A percentile compares a stretch with the other conserved stretches of the same genome.
Conservation (phyloP, 768 basidiomycete species). For the Atractiella rhizophila region DNA sequence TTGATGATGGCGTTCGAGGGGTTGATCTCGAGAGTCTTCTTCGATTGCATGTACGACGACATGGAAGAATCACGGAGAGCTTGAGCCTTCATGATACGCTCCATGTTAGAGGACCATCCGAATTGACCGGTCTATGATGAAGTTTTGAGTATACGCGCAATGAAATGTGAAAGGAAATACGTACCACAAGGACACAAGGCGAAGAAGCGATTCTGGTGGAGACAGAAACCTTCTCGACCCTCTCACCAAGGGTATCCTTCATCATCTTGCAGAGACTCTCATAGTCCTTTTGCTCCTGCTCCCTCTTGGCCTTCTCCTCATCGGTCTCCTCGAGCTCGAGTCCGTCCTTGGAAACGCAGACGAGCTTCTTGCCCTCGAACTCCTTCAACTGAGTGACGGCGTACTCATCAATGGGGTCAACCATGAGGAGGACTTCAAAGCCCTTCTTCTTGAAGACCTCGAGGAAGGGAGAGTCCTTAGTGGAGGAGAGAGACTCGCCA, state of each 20-base stretch:
- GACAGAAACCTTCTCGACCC: slow-evolving; percentile 95
- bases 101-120: slow-evolving; percentile 99
- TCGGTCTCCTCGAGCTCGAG: slow-evolving; percentile 98
- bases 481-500: slow-evolving; percentile 76
- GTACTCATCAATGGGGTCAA: slow-evolving; percentile 97
- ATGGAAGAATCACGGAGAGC: slow-evolving; percentile 85
- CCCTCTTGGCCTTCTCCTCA: slow-evolving; percentile 77
- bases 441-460: slow-evolving; percentile 99
- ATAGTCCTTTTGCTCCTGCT: slow-evolving; percentile 59
- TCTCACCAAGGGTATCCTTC: slow-evolving; percentile 96
- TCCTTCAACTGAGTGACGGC: slow-evolving; percentile 97
- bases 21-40: slow-evolving; percentile 89
- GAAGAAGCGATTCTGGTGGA: slow-evolving; percentile 81
- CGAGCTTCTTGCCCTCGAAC: slow-evolving; percentile 89
- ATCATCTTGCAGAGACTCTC: slow-evolving; percentile 73
- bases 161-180: no score
- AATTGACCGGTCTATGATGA: slow-evolving; percentile 97
- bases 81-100: slow-evolving; percentile 94
- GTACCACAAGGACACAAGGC: slow-evolving; percentile 38
- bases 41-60: slow-evolving; percentile 93
- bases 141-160: no score
- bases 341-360: slow-evolving; percentile 96
- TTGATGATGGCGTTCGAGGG: slow-evolving; percentile 73
- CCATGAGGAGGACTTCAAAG: slow-evolving; percentile 88
- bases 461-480: slow-evolving; percentile 89